Conservation (phyloP, 2,329 filamentous ascomycete species). For the Aspergillus calidoustus region DNA sequence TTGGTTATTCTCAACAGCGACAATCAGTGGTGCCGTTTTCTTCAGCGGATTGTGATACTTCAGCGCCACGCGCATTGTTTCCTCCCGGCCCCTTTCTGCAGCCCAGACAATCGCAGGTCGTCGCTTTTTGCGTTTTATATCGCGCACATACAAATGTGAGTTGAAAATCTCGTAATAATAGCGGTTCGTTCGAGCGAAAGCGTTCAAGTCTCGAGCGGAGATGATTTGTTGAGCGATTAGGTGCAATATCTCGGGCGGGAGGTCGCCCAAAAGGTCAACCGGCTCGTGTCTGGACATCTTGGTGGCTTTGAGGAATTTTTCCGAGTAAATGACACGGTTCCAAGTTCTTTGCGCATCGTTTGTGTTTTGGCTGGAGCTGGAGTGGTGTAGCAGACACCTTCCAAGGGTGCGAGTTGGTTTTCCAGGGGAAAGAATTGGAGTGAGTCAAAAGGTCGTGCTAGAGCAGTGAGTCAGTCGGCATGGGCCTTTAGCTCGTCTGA, state of each 20-base stretch:
- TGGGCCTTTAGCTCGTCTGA: too few relatives aligned
- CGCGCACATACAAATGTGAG: neutral
- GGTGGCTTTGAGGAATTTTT: neutral
- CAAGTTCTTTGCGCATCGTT: neutral
- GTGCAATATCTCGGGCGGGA: constrained; percentile 1
- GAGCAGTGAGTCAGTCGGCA: neutral
- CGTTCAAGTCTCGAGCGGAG: neutral
- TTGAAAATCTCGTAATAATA: neutral
- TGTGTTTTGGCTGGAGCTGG: neutral
- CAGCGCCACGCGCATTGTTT: neutral
- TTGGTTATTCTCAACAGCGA: neutral
- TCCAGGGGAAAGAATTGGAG: too few relatives aligned
- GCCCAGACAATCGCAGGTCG: neutral
- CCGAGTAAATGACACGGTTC: too few relatives aligned
- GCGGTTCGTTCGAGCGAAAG: neutral
- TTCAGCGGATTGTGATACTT: neutral
- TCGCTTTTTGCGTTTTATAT: neutral
- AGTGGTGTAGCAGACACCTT: neutral
- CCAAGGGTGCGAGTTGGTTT: too few relatives aligned
- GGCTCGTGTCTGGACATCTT: neutral
- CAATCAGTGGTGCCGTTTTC: neutral
- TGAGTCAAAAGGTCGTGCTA: neutral
- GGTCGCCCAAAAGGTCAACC: neutral
- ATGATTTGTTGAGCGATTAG: constrained; percentile 3
- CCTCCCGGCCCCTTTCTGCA: neutral